A percentile compares a stretch with the other conserved stretches of the same genome.
These are phyloP conservation scores for Eucalyptus caleyi DNA, from an alignment of 345 rosid genomes.

Conservation along the genomic window DNA sequence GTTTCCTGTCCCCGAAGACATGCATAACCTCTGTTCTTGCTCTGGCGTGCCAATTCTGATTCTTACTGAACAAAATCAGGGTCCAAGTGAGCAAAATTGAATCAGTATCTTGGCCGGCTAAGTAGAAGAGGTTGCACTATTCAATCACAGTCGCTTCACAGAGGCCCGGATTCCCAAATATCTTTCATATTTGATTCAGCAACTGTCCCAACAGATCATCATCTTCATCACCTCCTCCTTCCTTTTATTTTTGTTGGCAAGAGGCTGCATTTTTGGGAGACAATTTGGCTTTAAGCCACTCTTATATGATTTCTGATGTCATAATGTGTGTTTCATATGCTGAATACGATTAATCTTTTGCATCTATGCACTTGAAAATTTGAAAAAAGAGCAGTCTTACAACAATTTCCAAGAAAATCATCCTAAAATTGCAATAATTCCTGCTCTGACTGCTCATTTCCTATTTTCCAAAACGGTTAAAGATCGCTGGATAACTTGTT, in stretches of 20 bases:
- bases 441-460: background rate
- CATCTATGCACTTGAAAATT: background rate
- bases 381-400: background rate
- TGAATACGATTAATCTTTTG: background rate
- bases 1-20: slow-evolving; percentile 6
- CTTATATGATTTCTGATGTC: background rate
- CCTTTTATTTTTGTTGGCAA: background rate
- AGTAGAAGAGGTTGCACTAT: slow-evolving; percentile 16
- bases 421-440: background rate
- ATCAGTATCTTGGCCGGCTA: slow-evolving; percentile 23
- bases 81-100: slow-evolving; percentile 19
- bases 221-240: background rate
- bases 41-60: slow-evolving; percentile 9
- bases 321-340: background rate
- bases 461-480: background rate
- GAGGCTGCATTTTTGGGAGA: background rate
- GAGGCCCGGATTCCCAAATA: slow-evolving; percentile 1
- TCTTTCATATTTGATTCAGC: slow-evolving; percentile 14
- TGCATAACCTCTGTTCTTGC: slow-evolving; percentile 21
- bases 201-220: slow-evolving; percentile 10
- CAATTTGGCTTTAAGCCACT: background rate
- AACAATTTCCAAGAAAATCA: background rate
- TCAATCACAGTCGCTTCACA: slow-evolving; percentile 1
- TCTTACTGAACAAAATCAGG: slow-evolving; percentile 1
- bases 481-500: background rate